Evolutionary conservation across 148 eudicot genomes (phyloP).

Genomic region (Heliosperma pusillum): DNA sequence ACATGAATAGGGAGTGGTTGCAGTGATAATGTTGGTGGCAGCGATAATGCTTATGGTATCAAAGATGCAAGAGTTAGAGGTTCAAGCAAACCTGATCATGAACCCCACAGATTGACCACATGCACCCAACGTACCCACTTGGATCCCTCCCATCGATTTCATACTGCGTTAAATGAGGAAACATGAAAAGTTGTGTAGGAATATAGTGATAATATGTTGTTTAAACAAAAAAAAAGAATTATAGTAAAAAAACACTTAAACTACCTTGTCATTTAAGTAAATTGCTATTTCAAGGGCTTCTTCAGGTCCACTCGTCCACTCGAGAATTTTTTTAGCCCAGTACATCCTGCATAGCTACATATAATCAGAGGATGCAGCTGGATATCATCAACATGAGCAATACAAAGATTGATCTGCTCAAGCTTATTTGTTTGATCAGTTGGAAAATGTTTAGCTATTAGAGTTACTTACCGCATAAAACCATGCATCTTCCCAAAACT

Average conservation of each 20-base stretch:
- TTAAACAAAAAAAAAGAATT: no score
- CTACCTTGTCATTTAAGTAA: conserved; percentile 88
- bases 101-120: conserved; percentile 98
- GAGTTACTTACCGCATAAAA: conserved; percentile 83
- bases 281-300: conserved; percentile 84
- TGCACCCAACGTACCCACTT: conserved; percentile 96
- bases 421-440: not conserved
- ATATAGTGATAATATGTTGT: no score
- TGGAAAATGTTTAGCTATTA: conserved; percentile 1
- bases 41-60: no score
- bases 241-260: not conserved
- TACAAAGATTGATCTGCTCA: not conserved
- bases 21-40: not conserved
- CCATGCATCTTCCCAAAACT: conserved; percentile 96
- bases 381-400: not conserved
- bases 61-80: not conserved
- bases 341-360: conserved; percentile 63
- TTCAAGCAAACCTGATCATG: conserved; percentile 78
- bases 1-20: not conserved
- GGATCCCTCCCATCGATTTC: conserved; percentile 96
- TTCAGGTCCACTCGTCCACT: conserved; percentile 93
- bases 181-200: not conserved
- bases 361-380: not conserved
- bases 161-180: conserved; percentile 49
- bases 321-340: conserved; percentile 99